Conservation (phyloP, 495 filamentous ascomycete species). For the Daldinia childiae region DNA sequence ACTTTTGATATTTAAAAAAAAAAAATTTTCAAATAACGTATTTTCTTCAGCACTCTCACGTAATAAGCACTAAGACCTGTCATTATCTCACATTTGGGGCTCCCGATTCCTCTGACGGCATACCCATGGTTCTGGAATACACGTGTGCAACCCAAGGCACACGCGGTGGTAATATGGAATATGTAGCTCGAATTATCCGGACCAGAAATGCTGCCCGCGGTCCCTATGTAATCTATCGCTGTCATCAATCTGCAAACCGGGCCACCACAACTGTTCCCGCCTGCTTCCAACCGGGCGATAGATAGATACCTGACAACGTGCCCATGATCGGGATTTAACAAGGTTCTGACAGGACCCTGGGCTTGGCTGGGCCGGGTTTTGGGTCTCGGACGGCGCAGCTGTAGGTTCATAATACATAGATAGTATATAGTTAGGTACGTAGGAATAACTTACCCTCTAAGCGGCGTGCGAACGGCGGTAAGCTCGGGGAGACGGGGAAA, state of each 20-base stretch:
- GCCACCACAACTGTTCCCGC: neutral
- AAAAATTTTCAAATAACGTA: neutral
- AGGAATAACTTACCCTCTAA: neutral
- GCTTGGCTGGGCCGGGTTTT: neutral
- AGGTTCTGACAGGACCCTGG: constrained; percentile 10
- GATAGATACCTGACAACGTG: no score
- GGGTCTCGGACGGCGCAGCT: neutral
- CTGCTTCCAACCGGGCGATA: neutral
- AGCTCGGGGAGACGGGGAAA: neutral
- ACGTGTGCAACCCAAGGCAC: neutral
- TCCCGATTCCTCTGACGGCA: constrained; percentile 16
- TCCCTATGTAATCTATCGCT: neutral
- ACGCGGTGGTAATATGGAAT: constrained; percentile 4
- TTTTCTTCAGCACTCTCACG: neutral
- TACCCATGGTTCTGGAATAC: constrained; percentile 28
- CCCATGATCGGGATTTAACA: neutral
- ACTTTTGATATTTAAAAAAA: neutral
- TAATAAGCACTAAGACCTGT: constrained; percentile 5
- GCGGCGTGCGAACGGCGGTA: neutral
- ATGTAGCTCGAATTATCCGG: constrained; percentile 13
- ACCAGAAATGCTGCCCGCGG: constrained; percentile 10
- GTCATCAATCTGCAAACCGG: neutral
- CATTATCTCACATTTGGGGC: constrained; percentile 22
- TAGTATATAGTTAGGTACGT: no score
- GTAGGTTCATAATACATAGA: neutral